Evolutionary conservation across 495 filamentous ascomycete genomes (phyloP).

Genomic region (Darksidea phi): DNA sequence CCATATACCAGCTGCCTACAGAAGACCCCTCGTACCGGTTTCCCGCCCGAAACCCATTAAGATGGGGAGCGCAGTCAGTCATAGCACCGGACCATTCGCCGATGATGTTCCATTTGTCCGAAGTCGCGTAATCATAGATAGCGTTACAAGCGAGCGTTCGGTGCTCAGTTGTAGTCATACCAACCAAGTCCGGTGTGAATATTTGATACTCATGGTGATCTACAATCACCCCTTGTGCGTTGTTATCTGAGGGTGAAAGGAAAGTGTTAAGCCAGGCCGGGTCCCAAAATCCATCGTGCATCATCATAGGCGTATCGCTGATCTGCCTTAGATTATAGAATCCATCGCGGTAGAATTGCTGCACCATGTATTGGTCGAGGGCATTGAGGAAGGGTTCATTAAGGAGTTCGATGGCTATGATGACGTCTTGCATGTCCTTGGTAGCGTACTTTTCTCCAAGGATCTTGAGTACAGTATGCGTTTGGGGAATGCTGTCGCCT

Average conservation of each 20-base stretch:
- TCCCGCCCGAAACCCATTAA: constrained; percentile 66
- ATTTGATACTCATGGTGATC: constrained; percentile 55
- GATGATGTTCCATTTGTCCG: constrained; percentile 49
- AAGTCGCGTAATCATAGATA: constrained; percentile 38
- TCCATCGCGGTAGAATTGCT: constrained; percentile 64
- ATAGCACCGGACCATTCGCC: constrained; percentile 60
- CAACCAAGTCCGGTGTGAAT: constrained; percentile 43
- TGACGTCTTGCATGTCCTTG: constrained; percentile 57
- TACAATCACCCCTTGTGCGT: constrained; percentile 44
- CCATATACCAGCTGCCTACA: constrained; percentile 39
- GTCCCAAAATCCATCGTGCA: constrained; percentile 65
- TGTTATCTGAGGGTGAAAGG: constrained; percentile 42
- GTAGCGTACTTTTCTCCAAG: constrained; percentile 58
- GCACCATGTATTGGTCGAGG: constrained; percentile 51
- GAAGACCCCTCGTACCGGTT: constrained; percentile 60
- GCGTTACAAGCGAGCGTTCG: constrained; percentile 46
- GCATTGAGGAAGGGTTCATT: constrained; percentile 64
- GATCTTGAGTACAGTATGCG: constrained; percentile 54
- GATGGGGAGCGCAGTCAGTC: constrained; percentile 71
- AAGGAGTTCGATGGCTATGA: constrained; percentile 67
- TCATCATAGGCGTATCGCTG: constrained; percentile 56
- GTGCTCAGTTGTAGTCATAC: constrained; percentile 43
- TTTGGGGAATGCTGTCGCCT: constrained; percentile 56
- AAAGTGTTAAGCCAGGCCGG: constrained; percentile 45
- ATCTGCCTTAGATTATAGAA: constrained; percentile 55